These are phyloP conservation scores for Ammopiptanthus mongolicus DNA, from an alignment of 306 rosid genomes.

Conservation along the genomic window DNA sequence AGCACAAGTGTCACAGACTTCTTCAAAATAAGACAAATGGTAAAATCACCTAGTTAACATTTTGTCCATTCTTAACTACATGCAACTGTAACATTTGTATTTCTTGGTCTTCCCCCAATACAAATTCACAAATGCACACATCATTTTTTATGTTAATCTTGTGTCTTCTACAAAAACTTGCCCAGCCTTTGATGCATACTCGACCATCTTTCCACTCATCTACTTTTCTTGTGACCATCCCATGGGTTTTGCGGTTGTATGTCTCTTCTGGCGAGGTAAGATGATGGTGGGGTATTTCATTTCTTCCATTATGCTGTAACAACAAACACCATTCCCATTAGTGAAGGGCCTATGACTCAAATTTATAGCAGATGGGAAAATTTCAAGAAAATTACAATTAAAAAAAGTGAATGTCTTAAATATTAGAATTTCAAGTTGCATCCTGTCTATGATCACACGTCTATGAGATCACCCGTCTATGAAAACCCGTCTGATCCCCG, in stretches of 20 bases:
- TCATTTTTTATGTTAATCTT: neutral
- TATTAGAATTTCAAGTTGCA: neutral
- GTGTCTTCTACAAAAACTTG: neutral
- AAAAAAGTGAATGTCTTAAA: neutral
- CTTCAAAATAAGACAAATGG: too few relatives aligned
- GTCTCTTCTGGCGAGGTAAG: too few relatives aligned
- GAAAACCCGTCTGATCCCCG: too few relatives aligned
- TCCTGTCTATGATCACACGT: too few relatives aligned
- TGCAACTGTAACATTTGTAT: conserved; percentile 11
- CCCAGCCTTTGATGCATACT: neutral
- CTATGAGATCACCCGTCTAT: too few relatives aligned
- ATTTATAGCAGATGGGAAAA: neutral
- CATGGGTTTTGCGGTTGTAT: neutral
- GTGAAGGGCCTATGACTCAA: neutral
- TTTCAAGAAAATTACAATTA: neutral
- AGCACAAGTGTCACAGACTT: too few relatives aligned
- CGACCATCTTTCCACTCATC: conserved; percentile 12
- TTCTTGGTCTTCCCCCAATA: neutral
- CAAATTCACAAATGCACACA: conserved; percentile 25
- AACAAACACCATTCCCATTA: neutral
- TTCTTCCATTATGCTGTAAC: neutral
- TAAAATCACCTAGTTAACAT: too few relatives aligned
- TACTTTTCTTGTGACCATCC: neutral
- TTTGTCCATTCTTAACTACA: neutral
- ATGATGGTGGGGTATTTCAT: too few relatives aligned